Evolutionary conservation across 2,329 filamentous ascomycete genomes (phyloP).

Genomic region (Chrysoporthe puriensis): DNA sequence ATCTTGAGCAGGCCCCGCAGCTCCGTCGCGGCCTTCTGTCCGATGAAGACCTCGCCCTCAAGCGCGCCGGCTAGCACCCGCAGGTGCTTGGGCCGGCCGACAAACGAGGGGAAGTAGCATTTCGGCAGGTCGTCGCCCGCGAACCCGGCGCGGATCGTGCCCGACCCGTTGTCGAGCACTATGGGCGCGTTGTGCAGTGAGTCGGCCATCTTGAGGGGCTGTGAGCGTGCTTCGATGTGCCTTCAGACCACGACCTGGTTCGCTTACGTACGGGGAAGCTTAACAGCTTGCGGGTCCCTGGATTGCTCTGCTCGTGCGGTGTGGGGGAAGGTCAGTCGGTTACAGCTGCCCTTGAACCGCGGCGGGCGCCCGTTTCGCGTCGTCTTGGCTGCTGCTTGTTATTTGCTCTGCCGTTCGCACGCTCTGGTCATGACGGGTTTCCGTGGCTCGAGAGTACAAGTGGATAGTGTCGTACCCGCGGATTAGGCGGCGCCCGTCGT

Average conservation of each 20-base stretch:
- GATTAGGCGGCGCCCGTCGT: conserved; percentile 8
- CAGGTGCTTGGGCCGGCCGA: conserved; percentile 92
- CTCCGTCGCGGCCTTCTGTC: conserved; percentile 83
- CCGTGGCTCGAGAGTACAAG: background rate
- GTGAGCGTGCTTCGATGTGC: background rate
- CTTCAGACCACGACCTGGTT: background rate
- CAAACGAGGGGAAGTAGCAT: conserved; percentile 96
- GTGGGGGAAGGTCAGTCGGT: background rate
- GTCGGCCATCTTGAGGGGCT: conserved; percentile 52
- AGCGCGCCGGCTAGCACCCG: conserved; percentile 94
- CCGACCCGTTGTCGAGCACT: conserved; percentile 98
- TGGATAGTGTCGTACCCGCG: conserved; percentile 8
- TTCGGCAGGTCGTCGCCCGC: conserved; percentile 95
- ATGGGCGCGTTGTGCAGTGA: conserved; percentile 94
- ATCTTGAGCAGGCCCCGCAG: conserved; percentile 94
- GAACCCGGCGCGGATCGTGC: conserved; percentile 95
- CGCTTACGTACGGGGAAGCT: background rate
- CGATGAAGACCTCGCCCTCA: conserved; percentile 97
- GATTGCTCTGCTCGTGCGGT: background rate
- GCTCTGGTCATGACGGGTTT: background rate
- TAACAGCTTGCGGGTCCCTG: background rate
- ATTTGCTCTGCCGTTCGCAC: background rate
- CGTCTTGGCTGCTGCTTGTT: background rate
- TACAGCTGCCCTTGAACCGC: background rate
- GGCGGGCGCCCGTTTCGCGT: background rate